phyloP scores from a whole-genome alignment of 2,329 filamentous ascomycete species.

The Neophaeococcomyces mojaviensis region DNA sequence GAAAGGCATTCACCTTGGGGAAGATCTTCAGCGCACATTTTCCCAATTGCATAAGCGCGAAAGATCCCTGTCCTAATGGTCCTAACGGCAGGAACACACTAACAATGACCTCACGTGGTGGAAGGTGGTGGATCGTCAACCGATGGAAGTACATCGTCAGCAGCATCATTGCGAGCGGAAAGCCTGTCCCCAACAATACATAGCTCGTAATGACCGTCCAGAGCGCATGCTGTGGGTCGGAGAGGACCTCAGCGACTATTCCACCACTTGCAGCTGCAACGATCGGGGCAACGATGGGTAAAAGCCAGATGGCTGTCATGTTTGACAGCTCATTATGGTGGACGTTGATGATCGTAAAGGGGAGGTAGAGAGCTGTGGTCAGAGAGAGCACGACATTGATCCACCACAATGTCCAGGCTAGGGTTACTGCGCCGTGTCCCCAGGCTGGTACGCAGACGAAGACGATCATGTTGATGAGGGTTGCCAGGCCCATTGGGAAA shows the following conservation, averaged over 20 bases:
- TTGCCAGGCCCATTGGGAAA: conserved; percentile 61
- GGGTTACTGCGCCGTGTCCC: conserved; percentile 48
- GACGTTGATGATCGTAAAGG: conserved; percentile 33
- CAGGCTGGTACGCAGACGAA: conserved; percentile 51
- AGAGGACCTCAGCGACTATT: conserved; percentile 53
- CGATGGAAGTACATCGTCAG: conserved; percentile 63
- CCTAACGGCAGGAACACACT: conserved; percentile 61
- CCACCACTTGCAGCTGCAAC: conserved; percentile 59
- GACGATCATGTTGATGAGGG: conserved; percentile 59
- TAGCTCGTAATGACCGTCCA: conserved; percentile 59
- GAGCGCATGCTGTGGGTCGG: conserved; percentile 46
- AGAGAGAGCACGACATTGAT: conserved; percentile 47
- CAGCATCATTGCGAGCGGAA: conserved; percentile 53
- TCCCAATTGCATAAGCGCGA: conserved; percentile 46
- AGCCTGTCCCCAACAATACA: conserved; percentile 56
- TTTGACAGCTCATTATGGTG: conserved; percentile 41
- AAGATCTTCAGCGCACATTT: conserved; percentile 36
- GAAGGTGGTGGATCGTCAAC: conserved; percentile 59
- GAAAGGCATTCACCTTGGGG: conserved; percentile 27
- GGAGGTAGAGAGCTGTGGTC: conserved; percentile 43
- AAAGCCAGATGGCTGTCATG: conserved; percentile 60
- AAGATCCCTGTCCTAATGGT: conserved; percentile 59
- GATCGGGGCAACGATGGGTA: conserved; percentile 61
- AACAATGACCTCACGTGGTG: conserved; percentile 59
- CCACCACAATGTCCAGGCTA: conserved; percentile 53